These are phyloP conservation scores for Cercophora samala DNA, from an alignment of 495 filamentous ascomycete genomes.

Conservation along the genomic window DNA sequence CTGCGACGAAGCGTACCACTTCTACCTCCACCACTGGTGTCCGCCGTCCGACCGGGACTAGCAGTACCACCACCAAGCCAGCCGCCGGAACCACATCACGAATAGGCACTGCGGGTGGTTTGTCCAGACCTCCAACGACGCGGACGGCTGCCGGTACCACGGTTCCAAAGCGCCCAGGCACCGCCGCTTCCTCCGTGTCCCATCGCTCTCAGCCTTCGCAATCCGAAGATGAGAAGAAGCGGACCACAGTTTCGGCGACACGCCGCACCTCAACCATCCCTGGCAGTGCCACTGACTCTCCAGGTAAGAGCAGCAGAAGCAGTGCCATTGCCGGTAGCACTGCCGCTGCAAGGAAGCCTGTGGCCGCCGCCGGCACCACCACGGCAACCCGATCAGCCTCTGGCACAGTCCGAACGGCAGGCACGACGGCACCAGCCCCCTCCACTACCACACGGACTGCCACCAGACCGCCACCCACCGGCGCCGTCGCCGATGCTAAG, in stretches of 20 bases:
- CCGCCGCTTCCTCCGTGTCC: constrained; percentile 29
- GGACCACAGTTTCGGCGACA: constrained; percentile 27
- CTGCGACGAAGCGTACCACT: constrained; percentile 31
- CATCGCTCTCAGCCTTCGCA: constrained; percentile 45
- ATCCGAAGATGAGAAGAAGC: constrained; percentile 50
- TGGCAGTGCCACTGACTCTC: constrained; percentile 35
- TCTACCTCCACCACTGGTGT: constrained; percentile 18
- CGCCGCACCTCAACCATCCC: constrained; percentile 41
- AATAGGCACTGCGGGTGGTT: constrained; percentile 27
- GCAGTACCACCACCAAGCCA: constrained; percentile 38
- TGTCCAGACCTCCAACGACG: constrained; percentile 41
- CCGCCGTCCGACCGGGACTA: constrained; percentile 18
- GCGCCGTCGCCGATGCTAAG: constrained; percentile 44
- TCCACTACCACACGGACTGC: constrained; percentile 31
- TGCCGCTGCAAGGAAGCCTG: constrained; percentile 40
- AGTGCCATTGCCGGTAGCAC: constrained; percentile 35
- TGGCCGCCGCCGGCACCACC: constrained; percentile 33
- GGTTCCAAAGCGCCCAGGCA: constrained; percentile 37
- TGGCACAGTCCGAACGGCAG: constrained; percentile 27
- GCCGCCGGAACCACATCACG: constrained; percentile 39
- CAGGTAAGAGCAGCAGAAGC: constrained; percentile 37
- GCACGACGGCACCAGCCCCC: constrained; percentile 25
- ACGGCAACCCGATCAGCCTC: constrained; percentile 30
- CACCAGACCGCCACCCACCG: constrained; percentile 33
- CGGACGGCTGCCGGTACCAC: constrained; percentile 31